Evolutionary conservation across 2,329 filamentous ascomycete genomes (phyloP), one percentile per base, ranked within the genome.

Genomic region (Remersonia thermophila): DNA sequence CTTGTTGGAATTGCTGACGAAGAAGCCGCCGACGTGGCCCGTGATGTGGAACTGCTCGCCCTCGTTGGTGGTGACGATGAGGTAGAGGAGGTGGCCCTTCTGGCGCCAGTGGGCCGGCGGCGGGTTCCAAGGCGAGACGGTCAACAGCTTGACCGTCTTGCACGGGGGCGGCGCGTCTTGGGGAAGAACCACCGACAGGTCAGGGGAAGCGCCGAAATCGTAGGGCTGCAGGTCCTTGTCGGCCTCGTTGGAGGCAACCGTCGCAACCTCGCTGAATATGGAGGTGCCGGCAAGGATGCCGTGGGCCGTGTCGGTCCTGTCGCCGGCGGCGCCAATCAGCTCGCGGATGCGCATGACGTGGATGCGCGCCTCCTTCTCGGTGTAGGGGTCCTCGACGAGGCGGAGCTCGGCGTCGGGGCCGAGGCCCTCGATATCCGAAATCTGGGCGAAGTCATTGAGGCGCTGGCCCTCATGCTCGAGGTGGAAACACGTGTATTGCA

Each of bases 401-500:
- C 71, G 73, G 40, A 95, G 71, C 52, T 87, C 81, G 26, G 87
- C 82, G 44, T 86, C 78, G 25, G 80, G 62, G 36, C 75, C 73
- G 37, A 98, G 72, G 38, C 75, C 85, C 32, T 81, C 71, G 37
- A 98, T 82, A 55, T 98, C 89, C 37, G 84, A 86, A 43, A 98
- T 73, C 57, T 93, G 81, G 41, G 93, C 73, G 52, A 91, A 96
- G 61, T 98, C 91, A 59, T 96, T 96, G 69, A 98, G 80, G 47
- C 83, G 81, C 60, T 83, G 68, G 48, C 85, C 84, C 41, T 83
- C 79, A 63, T 87, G 79, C 63, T 96, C 87, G 51, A 98, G 77
- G 63, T 98, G 91, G 67, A 98, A 98, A 69, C 91, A 98, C 36
- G 91, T 93, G 66, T 95, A 95, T 61, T 93, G 86, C 64, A 95